Evolutionary conservation across 768 basidiomycete genomes (phyloP), one percentile per base, ranked within the genome.

Genomic region (Wakefieldia striispora): DNA sequence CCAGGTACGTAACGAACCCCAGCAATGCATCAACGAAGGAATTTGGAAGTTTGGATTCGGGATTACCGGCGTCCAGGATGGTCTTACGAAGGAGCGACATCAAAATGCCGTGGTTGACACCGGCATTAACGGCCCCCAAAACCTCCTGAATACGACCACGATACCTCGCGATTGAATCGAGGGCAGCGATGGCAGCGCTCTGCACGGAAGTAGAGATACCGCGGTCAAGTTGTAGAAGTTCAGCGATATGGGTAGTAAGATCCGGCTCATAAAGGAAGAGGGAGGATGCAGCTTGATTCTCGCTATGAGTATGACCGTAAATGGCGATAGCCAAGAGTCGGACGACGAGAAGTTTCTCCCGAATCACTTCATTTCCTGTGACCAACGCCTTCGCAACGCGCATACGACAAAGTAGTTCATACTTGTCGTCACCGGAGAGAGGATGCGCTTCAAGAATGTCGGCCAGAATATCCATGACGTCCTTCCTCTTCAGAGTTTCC

Each of bases 221-320:
- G 39, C 75, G 77, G 61, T 92, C 88, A 36, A 90, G 79, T 60
- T 91, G 90, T 35, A 98, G 77, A 20, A 98, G 77, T 60, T 95
- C 92, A 11, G 94, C 91, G 50, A 97, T 76, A 61, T 95, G 91
- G 1, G 79, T 73, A 57, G 97, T 84, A 45, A 98, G 76, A 60
- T 97, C 95, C 7, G 95, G 95, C 66, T 98, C 95, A 61, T 93
- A 95, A 11, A 98, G 77, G 73, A 98, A 95, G 37, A 98, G 76
- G 8, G 86, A 81, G 4, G 88, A 82, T 35, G 84, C 79, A 2
- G 91, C 88, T 64, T 86, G 82, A 34, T 77, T 75, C 69, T 98
- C 95, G 38, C 75, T 65, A 62, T 91, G 84, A 45, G 91, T 91
- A 66, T 92, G 91, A 26, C 89, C 89, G 61, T 91, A 97, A 40